Conservation (phyloP, 1,139 yeast species). For the Suhomyces chickasaworum region DNA sequence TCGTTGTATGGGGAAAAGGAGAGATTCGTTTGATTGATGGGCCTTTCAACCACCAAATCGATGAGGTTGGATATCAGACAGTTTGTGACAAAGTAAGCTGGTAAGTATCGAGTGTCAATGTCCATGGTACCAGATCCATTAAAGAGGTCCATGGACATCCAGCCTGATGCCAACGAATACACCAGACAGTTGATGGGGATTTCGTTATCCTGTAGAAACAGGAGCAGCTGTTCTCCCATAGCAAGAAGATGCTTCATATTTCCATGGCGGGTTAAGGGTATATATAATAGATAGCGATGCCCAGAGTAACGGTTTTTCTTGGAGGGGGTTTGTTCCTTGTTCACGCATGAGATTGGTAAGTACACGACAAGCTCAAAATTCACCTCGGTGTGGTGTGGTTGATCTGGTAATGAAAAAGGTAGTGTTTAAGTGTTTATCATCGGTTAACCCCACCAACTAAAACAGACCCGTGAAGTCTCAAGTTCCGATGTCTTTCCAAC, state of each 20-base stretch:
- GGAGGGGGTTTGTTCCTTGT: not conserved
- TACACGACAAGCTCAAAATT: not conserved
- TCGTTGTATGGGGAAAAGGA: conserved; percentile 26
- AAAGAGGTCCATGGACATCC: conserved; percentile 23
- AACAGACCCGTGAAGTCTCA: not conserved
- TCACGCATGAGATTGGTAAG: not conserved
- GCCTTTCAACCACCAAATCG: conserved; percentile 14
- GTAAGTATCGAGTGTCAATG: conserved; percentile 26
- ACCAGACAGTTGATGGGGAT: conserved; percentile 39
- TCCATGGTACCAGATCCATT: conserved; percentile 22
- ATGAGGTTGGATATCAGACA: conserved; percentile 32
- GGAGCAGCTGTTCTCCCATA: conserved; percentile 26
- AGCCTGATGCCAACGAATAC: conserved; percentile 39
- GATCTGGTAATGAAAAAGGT: not conserved
- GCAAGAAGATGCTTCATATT: conserved; percentile 11
- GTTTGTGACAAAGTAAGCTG: conserved; percentile 48
- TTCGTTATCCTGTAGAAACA: conserved; percentile 24
- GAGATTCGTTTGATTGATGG: conserved; percentile 1
- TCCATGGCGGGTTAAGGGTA: not conserved
- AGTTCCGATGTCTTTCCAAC: conserved; percentile 13
- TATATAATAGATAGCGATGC: conserved; percentile 5
- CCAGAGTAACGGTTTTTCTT: conserved; percentile 6
- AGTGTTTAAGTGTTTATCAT: not conserved
- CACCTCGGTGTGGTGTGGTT: not conserved
- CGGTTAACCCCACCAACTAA: not conserved